Conservation (phyloP, 116 monocot species). For the Trichopus zeylanicus region DNA sequence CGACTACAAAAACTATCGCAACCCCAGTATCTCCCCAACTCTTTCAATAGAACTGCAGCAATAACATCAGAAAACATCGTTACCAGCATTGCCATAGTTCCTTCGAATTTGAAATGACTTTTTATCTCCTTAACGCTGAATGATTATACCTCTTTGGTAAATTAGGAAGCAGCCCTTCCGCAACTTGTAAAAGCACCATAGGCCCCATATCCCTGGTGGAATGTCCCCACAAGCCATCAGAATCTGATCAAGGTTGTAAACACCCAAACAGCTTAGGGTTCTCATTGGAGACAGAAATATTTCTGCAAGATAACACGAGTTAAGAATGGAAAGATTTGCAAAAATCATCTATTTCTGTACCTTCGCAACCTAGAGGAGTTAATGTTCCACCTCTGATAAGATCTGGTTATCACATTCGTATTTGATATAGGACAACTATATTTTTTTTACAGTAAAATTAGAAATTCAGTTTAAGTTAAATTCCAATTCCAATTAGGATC, state of each 20-base stretch:
- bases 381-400: constrained; percentile 22
- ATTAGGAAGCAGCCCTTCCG: constrained; percentile 30
- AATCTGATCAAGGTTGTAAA: neutral
- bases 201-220: neutral
- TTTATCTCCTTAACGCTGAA: neutral
- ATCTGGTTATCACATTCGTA: constrained; percentile 16
- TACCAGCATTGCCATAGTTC: no score
- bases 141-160: constrained; percentile 30
- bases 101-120: neutral
- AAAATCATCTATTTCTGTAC: constrained; percentile 15
- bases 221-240: constrained; percentile 6
- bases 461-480: no score
- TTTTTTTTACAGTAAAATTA: no score
- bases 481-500: no score
- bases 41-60: no score
- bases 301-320: neutral
- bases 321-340: neutral
- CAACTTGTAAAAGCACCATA: constrained; percentile 25
- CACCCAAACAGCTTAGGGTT: no score
- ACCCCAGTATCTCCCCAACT: no score
- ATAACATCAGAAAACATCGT: no score
- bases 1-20: no score
- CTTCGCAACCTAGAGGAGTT: constrained; percentile 19
- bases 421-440: no score
- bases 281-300: no score